phyloP scores from a whole-genome alignment of 345 rosid species.

The Pseudoturritis turrita region DNA sequence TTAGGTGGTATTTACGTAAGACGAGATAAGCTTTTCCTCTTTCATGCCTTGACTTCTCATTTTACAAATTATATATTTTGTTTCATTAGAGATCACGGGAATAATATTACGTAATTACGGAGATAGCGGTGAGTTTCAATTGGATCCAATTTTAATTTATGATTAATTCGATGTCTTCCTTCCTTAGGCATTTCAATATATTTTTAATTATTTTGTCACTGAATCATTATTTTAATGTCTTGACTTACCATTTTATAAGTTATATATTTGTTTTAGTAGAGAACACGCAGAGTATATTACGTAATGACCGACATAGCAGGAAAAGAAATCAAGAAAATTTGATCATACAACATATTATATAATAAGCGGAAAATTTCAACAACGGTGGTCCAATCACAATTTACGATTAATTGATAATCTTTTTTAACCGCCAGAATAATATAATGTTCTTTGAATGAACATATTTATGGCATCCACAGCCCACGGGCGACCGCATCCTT shows the following conservation, averaged over 20 bases:
- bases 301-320: constrained; percentile 2
- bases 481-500: neutral
- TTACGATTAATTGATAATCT: neutral
- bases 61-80: neutral
- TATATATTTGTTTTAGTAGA: neutral
- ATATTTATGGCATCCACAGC: neutral
- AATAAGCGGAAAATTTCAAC: neutral
- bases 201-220: neutral
- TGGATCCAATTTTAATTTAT: neutral
- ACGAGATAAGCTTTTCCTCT: neutral
- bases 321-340: neutral
- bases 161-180: neutral
- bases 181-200: neutral
- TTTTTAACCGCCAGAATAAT: neutral
- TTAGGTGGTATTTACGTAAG: neutral
- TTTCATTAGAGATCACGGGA: neutral
- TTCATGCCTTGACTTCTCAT: neutral
- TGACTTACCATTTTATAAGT: neutral
- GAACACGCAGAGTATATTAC: constrained; percentile 8
- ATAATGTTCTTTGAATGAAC: neutral
- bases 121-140: neutral
- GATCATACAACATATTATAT: neutral
- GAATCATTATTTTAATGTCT: neutral
- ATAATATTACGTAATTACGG: neutral
- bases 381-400: neutral